Evolutionary conservation across 176 grass and related monocot species (phyloP), one percentile per base, ranked within the genome.

Genomic region (Raddia guianensis): DNA sequence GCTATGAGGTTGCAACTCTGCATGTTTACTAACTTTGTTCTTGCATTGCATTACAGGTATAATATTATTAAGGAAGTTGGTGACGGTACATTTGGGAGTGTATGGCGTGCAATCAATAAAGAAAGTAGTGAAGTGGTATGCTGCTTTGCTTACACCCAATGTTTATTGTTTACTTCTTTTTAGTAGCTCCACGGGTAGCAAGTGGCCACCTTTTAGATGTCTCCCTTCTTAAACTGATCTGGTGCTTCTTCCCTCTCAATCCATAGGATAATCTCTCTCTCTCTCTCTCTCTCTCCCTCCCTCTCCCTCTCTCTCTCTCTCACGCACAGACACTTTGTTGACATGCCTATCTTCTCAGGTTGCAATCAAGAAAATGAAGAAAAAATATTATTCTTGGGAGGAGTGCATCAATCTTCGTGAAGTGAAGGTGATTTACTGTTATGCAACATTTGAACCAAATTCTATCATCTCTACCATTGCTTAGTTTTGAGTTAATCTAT

Each of bases 281-380:
- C 27, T 27, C 27, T 27, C 27, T 27, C 27, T 27, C 27, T 40
- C 37, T 40, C 37, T 27, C 27, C 1, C 27, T 40, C 37, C n/a
- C 0, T 27, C 27, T 27, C 27, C 1, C 27, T 27, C 27, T 27
- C 27, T 27, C 27, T 27, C 27, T 27, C 27, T 40, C 37, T 40
- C 37, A 40, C 37, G 27, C 27, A 40, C 37, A 40, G 2, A 40
- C 60, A 51, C 7, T 47, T 65, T 51, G 16, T 66, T 58, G 16
- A 32, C 48, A 85, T 72, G 53, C 32, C 20, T 76, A 15, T 0
- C 1, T 72, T 88, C 48, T 78, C 79, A 99, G 96, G 93, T 95
- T 63, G 96, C 96, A 7, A 95, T 99, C 77, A 99, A 99, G 89
- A 93, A 99, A 92, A 93, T 99, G 90, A 99, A 99, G 89, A 95